Base-by-base conservation (phyloP, 441 rosid genomes). In the Jatropha podagrica region DNA sequence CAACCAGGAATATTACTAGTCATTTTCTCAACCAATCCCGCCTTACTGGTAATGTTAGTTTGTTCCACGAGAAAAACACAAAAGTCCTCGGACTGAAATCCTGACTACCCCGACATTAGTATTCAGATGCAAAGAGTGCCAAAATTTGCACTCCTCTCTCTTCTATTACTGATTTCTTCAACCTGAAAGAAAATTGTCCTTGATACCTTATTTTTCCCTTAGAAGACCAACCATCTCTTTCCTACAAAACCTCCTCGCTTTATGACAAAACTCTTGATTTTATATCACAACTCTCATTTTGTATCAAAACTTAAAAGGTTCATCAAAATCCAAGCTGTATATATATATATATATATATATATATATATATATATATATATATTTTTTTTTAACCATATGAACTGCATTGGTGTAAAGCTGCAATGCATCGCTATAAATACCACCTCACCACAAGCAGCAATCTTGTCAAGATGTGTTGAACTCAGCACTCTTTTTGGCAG, bases 331-430 rank as follows among this genome's bases (percentile, higher is more conserved):
- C 81, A 76, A 68, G 71, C 74, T 63, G 71, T 60, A 44, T 46
- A 55, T 67, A 42, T 42, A 4, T 42, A 4, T 42, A 4, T 67
- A 42, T 42, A 4, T 42, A 4, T 42, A 4, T 60, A 44, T 46
- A 55, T 67, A 42, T 42, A 4, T 42, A 4, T 42, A 4, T 60
- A 44, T 46, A 55, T 67, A 42, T 42, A 4, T 42, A 4, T 42
- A 4, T n/a, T n/a, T 42, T 42, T 42, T 71, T 59, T 71, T 63
- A 44, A 27, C 77, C 42, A 71, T 71, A 70, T 42, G 66, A 73
- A 79, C 69, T 32, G 84, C 75, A 78, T 49, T 59, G 13, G 69
- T 69, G 78, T 74, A 69, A 61, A 79, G 86, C 69, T 65, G 79
- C 71, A 56, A 69, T 62, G 58, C 68, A 42, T 64, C 64, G 40